These are phyloP conservation scores for Candida coleopterorum DNA, from an alignment of 805 yeast species.

Conservation along the genomic window DNA sequence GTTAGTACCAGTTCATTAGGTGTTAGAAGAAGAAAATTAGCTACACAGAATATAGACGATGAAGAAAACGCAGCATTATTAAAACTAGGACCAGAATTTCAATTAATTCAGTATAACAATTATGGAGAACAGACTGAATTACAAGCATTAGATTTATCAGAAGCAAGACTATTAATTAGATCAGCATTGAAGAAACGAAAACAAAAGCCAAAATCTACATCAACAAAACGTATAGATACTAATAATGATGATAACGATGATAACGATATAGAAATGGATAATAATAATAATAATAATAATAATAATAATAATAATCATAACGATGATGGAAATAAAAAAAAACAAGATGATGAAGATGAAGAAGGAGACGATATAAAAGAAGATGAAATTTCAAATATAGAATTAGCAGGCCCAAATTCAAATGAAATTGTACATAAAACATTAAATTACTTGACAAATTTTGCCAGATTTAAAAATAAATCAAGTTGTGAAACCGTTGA, in stretches of 20 bases:
- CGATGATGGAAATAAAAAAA: slow-evolving; percentile 11
- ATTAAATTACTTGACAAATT: slow-evolving; percentile 75
- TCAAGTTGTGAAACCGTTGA: slow-evolving; percentile 94
- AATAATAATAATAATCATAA: too few relatives aligned
- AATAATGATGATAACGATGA: slow-evolving; percentile 20
- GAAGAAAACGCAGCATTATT: slow-evolving; percentile 90
- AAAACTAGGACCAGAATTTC: slow-evolving; percentile 91
- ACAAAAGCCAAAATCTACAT: slow-evolving; percentile 18
- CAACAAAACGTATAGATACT: not conserved
- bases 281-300: slow-evolving; percentile 2
- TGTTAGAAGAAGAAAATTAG: slow-evolving; percentile 66
- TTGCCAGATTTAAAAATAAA: slow-evolving; percentile 87
- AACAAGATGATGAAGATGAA: slow-evolving; percentile 19
- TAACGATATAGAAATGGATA: not conserved
- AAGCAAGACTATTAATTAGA: slow-evolving; percentile 83
- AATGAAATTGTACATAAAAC: slow-evolving; percentile 90
- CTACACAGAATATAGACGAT: slow-evolving; percentile 59
- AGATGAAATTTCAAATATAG: slow-evolving; percentile 43
- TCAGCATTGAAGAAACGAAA: slow-evolving; percentile 74
- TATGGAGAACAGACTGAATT: slow-evolving; percentile 73
- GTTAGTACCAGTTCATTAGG: slow-evolving; percentile 86
- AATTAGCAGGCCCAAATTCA: slow-evolving; percentile 64
- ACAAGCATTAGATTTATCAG: slow-evolving; percentile 82
- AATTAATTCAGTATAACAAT: slow-evolving; percentile 71
- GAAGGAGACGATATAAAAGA: slow-evolving; percentile 39